Evolutionary conservation across 2,329 filamentous ascomycete species (phyloP), one percentile per base, ranked within the genome.

Genomic region (Pseudogymnoascus sp.): DNA sequence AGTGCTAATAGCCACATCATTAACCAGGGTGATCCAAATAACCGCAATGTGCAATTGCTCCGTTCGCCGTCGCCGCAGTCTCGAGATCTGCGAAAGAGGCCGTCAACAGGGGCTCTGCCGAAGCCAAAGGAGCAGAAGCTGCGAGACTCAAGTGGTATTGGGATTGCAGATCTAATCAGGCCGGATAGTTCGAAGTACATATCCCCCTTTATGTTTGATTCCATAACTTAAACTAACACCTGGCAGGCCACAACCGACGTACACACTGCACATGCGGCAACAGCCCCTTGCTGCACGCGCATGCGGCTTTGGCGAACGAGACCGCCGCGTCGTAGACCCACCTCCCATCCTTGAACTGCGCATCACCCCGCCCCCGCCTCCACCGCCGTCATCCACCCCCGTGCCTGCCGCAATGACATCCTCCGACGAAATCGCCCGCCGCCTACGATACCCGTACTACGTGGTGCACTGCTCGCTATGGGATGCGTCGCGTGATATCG

Each of bases 231-330:
- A n/a, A 18, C 27, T 55, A 55, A 55, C 48, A 33, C 48, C 10
- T 18, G n/a, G n/a, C 1, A 59, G 33, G 37, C 58, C 58, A n/a
- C 58, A 65, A 36, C 36, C 37, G 13, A 60, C 18, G 13, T 69
- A 67, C 55, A 66, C 59, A 2, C 65, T 90, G 62, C 77, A 73
- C 48, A 84, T 93, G 65, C 86, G 90, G 59, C 90, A 94, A 72
- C 89, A 93, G 69, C 90, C 90, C 7, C 79, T 85, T 15, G 89
- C 89, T 1, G 90, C 90, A 60, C 81, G 90, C 67, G 89, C 89
- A 42, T 94, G 90, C 69, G 90, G 90, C 1, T 93, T 92, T 72
- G 90, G 90, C 64, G 90, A 93, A 74, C 81, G 89, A 66, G 90
- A 94, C 71, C 83, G 90, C 39, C 82, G 90, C 65, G 89, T 92